Conservation (phyloP, 176 grass and related monocot genomes). For the Saccharum spontaneum region DNA sequence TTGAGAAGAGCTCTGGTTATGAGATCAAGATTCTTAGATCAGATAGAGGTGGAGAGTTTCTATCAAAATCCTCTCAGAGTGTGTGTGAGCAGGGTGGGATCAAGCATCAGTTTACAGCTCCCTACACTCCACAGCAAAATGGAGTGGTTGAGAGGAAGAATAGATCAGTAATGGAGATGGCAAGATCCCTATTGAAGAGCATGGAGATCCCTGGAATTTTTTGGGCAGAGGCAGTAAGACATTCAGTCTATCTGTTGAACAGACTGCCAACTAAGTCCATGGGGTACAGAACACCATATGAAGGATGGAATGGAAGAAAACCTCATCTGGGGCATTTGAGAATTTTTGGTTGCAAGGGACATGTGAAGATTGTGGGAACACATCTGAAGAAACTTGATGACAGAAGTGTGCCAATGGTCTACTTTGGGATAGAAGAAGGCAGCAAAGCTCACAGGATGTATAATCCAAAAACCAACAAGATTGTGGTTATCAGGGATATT, state of each 20-base stretch:
- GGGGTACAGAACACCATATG: neutral
- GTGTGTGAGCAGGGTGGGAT: neutral
- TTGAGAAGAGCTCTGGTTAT: fast-evolving
- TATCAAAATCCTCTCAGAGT: fast-evolving
- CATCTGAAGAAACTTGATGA: neutral
- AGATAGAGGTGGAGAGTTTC: neutral
- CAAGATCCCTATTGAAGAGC: neutral
- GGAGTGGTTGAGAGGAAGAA: neutral
- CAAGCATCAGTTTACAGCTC: neutral
- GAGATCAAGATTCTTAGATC: neutral
- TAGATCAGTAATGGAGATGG: neutral
- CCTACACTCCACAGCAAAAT: neutral
- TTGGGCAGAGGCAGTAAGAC: neutral
- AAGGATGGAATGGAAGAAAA: neutral
- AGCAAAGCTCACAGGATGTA: neutral
- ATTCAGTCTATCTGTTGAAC: too few species aligned
- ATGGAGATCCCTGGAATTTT: neutral
- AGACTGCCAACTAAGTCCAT: neutral
- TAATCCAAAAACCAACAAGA: neutral
- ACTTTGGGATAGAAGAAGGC: neutral
- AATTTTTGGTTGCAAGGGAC: neutral
- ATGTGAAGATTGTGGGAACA: too few species aligned
- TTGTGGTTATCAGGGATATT: neutral
- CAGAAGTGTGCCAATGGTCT: neutral
- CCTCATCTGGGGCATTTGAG: fast-evolving